Evolutionary conservation across 306 rosid species (phyloP).

Genomic region (Sphenostylis stenocarpa): DNA sequence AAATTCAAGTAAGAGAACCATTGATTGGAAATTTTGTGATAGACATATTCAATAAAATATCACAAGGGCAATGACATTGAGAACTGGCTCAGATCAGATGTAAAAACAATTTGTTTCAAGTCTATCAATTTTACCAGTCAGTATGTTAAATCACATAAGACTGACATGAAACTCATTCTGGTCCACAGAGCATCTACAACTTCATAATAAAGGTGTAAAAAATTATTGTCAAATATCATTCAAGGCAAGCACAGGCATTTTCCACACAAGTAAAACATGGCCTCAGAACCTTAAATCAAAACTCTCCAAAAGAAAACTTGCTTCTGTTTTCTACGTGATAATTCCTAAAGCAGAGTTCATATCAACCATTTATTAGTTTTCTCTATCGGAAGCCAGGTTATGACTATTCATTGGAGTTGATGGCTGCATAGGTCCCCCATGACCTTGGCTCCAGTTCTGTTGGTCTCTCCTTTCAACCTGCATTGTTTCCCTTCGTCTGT

Average conservation of each 20-base stretch:
- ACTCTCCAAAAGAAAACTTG: background rate
- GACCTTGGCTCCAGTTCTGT: slow-evolving; percentile 50
- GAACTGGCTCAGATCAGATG: background rate
- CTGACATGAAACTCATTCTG: background rate
- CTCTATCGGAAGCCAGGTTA: slow-evolving; percentile 33
- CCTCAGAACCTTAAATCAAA: slow-evolving; percentile 1
- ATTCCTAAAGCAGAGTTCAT: slow-evolving; percentile 24
- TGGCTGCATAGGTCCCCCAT: slow-evolving; percentile 45
- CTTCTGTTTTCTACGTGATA: background rate
- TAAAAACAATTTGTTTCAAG: slow-evolving; percentile 21
- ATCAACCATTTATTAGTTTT: slow-evolving; percentile 11
- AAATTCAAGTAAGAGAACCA: background rate
- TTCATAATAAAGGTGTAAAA: background rate
- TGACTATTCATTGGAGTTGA: slow-evolving; percentile 37
- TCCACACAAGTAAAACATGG: slow-evolving; percentile 9
- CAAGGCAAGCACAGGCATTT: background rate
- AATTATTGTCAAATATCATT: background rate
- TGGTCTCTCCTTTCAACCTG: slow-evolving; percentile 62
- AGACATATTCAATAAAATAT: background rate
- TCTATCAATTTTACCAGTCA: background rate
- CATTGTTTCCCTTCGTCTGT: slow-evolving; percentile 70
- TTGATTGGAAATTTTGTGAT: background rate
- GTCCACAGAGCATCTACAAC: background rate
- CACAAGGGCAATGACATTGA: background rate
- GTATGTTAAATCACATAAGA: background rate